These are phyloP conservation scores for Alternaria rosae DNA, from an alignment of 2,329 filamentous ascomycete genomes.

Conservation along the genomic window DNA sequence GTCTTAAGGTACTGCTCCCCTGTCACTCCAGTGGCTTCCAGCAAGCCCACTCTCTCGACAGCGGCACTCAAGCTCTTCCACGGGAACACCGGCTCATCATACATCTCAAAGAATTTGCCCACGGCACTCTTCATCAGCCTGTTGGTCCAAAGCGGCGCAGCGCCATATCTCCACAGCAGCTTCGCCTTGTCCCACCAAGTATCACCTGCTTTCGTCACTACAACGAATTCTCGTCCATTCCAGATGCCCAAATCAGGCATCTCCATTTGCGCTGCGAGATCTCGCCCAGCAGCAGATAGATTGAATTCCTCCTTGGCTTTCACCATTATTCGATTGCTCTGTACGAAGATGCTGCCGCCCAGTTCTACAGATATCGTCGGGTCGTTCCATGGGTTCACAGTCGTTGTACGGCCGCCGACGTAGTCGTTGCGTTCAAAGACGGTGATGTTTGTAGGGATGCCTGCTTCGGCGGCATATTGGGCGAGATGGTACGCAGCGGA, in stretches of 20 bases:
- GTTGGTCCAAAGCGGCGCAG: constrained; percentile 76
- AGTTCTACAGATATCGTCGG: constrained; percentile 76
- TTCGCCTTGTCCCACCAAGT: constrained; percentile 83
- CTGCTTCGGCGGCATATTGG: constrained; percentile 69
- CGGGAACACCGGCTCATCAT: constrained; percentile 82
- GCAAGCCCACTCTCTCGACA: constrained; percentile 71
- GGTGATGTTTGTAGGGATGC: constrained; percentile 77
- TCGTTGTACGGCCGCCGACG: constrained; percentile 87
- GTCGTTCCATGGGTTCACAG: constrained; percentile 77
- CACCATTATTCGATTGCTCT: constrained; percentile 81
- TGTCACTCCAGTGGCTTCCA: constrained; percentile 71
- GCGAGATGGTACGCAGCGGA: constrained; percentile 85
- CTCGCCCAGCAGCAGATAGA: constrained; percentile 59
- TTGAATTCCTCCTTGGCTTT: constrained; percentile 75
- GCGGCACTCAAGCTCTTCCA: constrained; percentile 77
- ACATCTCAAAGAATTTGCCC: constrained; percentile 78
- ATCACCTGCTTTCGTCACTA: constrained; percentile 66
- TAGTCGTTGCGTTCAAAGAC: constrained; percentile 82
- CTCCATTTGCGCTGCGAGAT: constrained; percentile 43
- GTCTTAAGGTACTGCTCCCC: constrained; percentile 75
- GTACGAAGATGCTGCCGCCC: constrained; percentile 90
- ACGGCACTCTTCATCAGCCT: constrained; percentile 75
- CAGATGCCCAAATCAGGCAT: constrained; percentile 73
- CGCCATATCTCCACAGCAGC: constrained; percentile 84
- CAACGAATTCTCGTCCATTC: constrained; percentile 80